phyloP scores from a whole-genome alignment of 2,329 filamentous ascomycete species.

The Nothopassalora personata region DNA sequence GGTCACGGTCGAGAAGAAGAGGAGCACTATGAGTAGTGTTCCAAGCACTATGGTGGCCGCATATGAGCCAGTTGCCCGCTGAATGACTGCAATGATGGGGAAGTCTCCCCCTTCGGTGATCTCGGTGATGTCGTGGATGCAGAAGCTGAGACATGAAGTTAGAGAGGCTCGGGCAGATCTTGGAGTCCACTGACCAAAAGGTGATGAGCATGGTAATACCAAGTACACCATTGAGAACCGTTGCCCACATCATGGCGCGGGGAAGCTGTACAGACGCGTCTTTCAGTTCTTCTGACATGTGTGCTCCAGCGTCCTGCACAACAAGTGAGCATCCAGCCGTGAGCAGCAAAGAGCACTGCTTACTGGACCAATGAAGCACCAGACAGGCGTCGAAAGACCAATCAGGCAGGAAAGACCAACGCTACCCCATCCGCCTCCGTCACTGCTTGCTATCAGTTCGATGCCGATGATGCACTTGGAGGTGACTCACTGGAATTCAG shows the following conservation, averaged over 20 bases:
- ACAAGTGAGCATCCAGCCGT: background rate
- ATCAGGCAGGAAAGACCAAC: conserved; percentile 40
- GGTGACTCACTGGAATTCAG: conserved; percentile 30
- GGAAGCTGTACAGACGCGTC: conserved; percentile 42
- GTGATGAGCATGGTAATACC: conserved; percentile 36
- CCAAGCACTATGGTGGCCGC: conserved; percentile 30
- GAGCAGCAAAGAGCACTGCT: background rate
- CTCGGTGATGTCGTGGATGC: conserved; percentile 25
- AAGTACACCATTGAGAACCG: conserved; percentile 33
- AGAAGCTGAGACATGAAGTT: conserved; percentile 22
- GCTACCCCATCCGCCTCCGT: conserved; percentile 39
- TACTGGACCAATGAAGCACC: conserved; percentile 29
- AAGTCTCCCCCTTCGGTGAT: conserved; percentile 23
- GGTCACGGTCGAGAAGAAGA: conserved; percentile 34
- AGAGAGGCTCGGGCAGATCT: background rate
- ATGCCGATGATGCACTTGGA: background rate
- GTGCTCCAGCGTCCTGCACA: conserved; percentile 34
- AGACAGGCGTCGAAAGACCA: conserved; percentile 38
- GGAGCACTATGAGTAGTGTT: conserved; percentile 28
- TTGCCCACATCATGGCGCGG: conserved; percentile 40
- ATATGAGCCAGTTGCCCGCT: conserved; percentile 27
- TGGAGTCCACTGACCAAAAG: conserved; percentile 28
- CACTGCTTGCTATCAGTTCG: conserved; percentile 17
- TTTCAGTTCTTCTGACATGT: conserved; percentile 33
- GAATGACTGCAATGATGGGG: conserved; percentile 30